These are phyloP conservation scores for Collybia sordida DNA, from an alignment of 768 basidiomycete species.

Conservation along the genomic window DNA sequence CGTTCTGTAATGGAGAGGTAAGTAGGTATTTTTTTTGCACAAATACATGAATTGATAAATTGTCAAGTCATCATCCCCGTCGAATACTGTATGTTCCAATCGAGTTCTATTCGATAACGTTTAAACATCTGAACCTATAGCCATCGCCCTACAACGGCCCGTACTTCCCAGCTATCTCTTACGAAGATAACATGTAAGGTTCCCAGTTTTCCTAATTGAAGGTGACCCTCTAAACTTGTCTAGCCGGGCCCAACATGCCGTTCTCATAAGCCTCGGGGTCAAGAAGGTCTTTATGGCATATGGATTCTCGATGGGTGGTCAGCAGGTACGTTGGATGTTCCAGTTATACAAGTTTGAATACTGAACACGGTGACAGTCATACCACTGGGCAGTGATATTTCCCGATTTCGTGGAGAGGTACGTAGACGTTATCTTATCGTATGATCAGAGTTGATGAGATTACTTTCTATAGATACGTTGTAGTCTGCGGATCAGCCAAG, in stretches of 20 bases:
- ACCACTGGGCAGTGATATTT: constrained; percentile 56
- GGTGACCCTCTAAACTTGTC: background rate
- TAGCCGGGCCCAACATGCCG: constrained; percentile 55
- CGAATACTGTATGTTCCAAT: constrained; percentile 45
- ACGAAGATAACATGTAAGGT: constrained; percentile 56
- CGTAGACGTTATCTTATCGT: background rate
- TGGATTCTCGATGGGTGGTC: constrained; percentile 64
- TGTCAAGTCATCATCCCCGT: constrained; percentile 57
- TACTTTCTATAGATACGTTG: constrained; percentile 37
- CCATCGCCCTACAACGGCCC: constrained; percentile 56
- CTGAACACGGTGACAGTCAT: constrained; percentile 33
- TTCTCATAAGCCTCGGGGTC: constrained; percentile 47
- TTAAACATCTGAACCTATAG: constrained; percentile 22
- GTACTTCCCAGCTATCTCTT: constrained; percentile 56
- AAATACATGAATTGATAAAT: constrained; percentile 2
- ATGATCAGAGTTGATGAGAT: background rate
- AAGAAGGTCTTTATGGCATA: constrained; percentile 44
- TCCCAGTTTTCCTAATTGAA: background rate
- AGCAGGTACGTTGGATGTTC: constrained; percentile 29
- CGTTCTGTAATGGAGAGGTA: constrained; percentile 63
- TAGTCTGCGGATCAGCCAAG: constrained; percentile 53
- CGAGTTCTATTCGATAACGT: background rate
- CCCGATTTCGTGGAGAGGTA: constrained; percentile 54
- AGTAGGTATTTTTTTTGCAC: constrained; percentile 4
- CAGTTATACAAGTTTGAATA: too few species aligned